These are phyloP conservation scores for Nicotiana paniculata DNA, from an alignment of 257 asterid species.

Conservation along the genomic window DNA sequence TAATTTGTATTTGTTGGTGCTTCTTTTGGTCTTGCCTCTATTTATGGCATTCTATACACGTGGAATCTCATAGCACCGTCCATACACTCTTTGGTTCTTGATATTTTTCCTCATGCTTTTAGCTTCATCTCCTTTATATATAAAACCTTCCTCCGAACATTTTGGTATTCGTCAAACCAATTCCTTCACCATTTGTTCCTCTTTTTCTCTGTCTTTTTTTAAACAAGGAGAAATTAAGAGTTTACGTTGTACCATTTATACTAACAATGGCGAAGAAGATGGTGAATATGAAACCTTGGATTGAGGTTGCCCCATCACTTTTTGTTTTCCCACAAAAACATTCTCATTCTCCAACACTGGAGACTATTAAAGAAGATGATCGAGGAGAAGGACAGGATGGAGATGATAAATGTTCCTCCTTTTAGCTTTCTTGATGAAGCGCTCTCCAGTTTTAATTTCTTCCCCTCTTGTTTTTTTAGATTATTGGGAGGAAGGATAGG, in stretches of 20 bases:
- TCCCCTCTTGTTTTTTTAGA: neutral
- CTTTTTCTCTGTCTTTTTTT: neutral
- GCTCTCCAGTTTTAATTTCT: neutral
- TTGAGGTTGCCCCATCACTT: slow-evolving; percentile 32
- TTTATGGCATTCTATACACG: neutral
- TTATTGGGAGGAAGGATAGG: neutral
- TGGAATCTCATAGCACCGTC: slow-evolving; percentile 7
- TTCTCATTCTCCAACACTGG: slow-evolving; percentile 35
- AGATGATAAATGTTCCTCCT: neutral
- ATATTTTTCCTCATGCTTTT: neutral
- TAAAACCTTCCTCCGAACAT: neutral
- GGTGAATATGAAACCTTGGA: slow-evolving; percentile 13
- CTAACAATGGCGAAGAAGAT: neutral
- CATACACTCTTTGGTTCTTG: neutral
- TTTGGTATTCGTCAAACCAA: neutral
- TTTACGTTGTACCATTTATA: neutral
- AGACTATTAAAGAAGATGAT: slow-evolving; percentile 36
- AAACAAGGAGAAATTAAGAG: neutral
- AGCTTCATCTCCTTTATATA: neutral
- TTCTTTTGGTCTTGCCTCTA: neutral
- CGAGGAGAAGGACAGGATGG: slow-evolving; percentile 15
- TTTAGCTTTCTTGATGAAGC: neutral
- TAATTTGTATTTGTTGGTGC: neutral
- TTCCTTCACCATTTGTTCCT: neutral
- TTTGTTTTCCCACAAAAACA: slow-evolving; percentile 22